phyloP scores from a whole-genome alignment of 1,139 yeast species.

The Meyerozyma carpophila region DNA sequence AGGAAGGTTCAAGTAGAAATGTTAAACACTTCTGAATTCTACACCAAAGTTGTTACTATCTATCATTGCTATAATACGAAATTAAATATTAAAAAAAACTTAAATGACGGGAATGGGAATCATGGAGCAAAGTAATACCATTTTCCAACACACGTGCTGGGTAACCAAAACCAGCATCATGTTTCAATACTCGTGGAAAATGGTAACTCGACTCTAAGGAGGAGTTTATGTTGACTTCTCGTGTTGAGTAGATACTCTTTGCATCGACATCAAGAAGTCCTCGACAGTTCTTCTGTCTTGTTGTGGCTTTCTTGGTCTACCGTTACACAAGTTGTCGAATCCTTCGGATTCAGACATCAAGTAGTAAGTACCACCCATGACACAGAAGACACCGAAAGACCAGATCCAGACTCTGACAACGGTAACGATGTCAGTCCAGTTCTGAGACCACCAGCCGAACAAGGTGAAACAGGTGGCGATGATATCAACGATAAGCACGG shows the following conservation, averaged over 20 bases:
- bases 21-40: background rate
- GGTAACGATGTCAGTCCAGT: conserved; percentile 94
- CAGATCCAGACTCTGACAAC: conserved; percentile 91
- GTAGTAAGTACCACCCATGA: conserved; percentile 96
- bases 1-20: too few species aligned
- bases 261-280: conserved; percentile 95
- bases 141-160: conserved; percentile 1
- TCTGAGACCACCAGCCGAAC: conserved; percentile 98
- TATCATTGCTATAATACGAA: conserved; percentile 12
- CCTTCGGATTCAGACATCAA: conserved; percentile 81
- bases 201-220: background rate
- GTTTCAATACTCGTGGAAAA: background rate
- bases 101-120: conserved; percentile 11
- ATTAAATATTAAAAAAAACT: conserved; percentile 4
- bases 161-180: conserved; percentile 1
- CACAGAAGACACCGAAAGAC: conserved; percentile 96
- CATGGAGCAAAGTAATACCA: conserved; percentile 1
- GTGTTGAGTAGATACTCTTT: conserved; percentile 97
- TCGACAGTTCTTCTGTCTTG: conserved; percentile 77
- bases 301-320: conserved; percentile 66
- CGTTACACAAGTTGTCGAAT: conserved; percentile 92
- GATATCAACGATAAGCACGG: conserved; percentile 82
- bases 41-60: conserved; percentile 6
- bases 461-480: conserved; percentile 85
- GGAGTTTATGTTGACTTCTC: conserved; percentile 56